These are phyloP conservation scores for Akanthomyces muscarius DNA, from an alignment of 2,329 filamentous ascomycete genomes.

Conservation along the genomic window DNA sequence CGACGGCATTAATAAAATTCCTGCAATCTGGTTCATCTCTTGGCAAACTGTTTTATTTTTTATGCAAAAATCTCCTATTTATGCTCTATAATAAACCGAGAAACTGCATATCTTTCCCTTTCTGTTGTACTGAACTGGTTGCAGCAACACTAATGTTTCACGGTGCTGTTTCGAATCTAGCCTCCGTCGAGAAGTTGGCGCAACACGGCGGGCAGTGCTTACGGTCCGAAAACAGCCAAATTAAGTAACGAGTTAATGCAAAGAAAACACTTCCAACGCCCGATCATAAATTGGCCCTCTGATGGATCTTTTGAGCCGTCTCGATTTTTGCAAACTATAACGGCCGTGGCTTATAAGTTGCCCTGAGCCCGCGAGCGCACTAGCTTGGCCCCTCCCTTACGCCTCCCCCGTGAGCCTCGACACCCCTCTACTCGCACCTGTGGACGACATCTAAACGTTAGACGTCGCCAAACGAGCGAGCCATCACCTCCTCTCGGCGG, in stretches of 20 bases:
- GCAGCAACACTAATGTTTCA: background rate
- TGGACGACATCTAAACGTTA: background rate
- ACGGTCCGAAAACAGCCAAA: no score
- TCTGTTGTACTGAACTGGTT: background rate
- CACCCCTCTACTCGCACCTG: background rate
- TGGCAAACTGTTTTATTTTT: no score
- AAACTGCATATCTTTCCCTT: background rate
- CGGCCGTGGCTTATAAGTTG: background rate
- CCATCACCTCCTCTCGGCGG: background rate
- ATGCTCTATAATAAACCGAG: background rate
- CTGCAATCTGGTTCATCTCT: background rate
- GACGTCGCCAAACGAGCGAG: conserved; percentile 2
- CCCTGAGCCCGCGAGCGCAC: background rate
- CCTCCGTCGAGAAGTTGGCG: background rate
- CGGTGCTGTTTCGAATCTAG: background rate
- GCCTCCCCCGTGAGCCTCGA: background rate
- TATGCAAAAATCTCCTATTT: background rate
- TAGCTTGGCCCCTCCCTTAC: background rate
- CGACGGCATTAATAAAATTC: background rate
- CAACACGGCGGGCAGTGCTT: no score
- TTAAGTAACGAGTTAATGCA: background rate
- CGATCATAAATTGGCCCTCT: background rate
- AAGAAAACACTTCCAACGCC: background rate
- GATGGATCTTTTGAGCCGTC: no score
- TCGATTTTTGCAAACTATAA: no score